These are phyloP conservation scores for Solidago caesia DNA, from an alignment of 129 eudicot genomes.

Conservation along the genomic window DNA sequence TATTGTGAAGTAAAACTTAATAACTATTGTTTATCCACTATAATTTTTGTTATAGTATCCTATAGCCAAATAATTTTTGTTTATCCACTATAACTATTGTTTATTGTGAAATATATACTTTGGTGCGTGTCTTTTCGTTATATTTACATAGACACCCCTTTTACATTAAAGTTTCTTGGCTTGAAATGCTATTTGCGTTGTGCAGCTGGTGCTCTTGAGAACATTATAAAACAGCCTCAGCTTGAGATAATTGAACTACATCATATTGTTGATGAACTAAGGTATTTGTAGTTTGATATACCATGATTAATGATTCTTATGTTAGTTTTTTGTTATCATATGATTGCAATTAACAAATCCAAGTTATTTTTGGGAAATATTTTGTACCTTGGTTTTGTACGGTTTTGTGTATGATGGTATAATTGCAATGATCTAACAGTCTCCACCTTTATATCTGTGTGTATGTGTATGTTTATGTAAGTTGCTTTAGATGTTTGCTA, in stretches of 20 bases:
- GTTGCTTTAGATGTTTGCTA: conserved; percentile 25
- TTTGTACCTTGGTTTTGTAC: conserved; percentile 16
- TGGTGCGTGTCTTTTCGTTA: conserved; percentile 46
- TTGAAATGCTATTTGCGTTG: conserved; percentile 27
- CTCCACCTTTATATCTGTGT: background rate
- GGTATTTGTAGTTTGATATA: conserved; percentile 44
- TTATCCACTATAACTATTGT: too few species aligned
- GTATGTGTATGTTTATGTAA: conserved; percentile 1
- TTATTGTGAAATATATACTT: conserved; percentile 81
- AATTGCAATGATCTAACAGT: background rate
- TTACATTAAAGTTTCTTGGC: background rate
- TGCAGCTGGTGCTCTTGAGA: conserved; percentile 94
- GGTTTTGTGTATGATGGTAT: background rate
- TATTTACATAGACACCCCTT: background rate
- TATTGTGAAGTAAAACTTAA: too few species aligned
- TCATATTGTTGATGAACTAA: conserved; percentile 79
- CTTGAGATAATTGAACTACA: conserved; percentile 83
- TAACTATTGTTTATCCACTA: too few species aligned
- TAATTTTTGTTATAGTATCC: too few species aligned
- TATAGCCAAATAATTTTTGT: too few species aligned
- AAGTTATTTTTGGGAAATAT: conserved; percentile 14
- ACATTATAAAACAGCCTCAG: conserved; percentile 87
- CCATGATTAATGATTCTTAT: background rate
- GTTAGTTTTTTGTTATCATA: conserved; percentile 1
- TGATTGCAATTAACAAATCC: background rate